A percentile compares a stretch with the other conserved stretches of the same genome.
These are phyloP conservation scores for Sophora flavescens DNA, from an alignment of 306 rosid species.

Conservation along the genomic window DNA sequence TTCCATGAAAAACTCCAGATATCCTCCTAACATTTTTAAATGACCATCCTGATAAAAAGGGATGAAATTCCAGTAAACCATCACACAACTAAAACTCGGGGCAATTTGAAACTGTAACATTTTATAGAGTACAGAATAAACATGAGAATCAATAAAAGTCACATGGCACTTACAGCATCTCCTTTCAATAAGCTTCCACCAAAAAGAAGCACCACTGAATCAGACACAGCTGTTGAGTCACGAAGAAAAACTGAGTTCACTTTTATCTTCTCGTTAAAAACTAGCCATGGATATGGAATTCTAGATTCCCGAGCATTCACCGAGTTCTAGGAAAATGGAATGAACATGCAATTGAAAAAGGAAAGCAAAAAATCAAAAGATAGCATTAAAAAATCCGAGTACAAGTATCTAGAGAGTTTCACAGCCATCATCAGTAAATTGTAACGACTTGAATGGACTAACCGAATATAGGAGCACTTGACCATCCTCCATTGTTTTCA, in stretches of 20 bases:
- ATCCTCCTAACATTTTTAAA: slow-evolving; percentile 94
- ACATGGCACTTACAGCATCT: slow-evolving; percentile 62
- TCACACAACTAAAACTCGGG: slow-evolving; percentile 27
- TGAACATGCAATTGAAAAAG: slow-evolving; percentile 37
- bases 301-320: slow-evolving; percentile 90
- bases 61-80: slow-evolving; percentile 19
- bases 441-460: slow-evolving; percentile 43
- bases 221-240: slow-evolving; percentile 94
- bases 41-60: slow-evolving; percentile 78
- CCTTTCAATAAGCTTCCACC: slow-evolving; percentile 88
- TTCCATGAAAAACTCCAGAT: slow-evolving; percentile 88
- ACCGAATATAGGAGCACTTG: slow-evolving; percentile 92
- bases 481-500: slow-evolving; percentile 99
- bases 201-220: slow-evolving; percentile 84
- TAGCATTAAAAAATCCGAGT: not conserved
- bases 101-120: slow-evolving; percentile 10
- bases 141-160: slow-evolving; percentile 3
- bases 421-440: slow-evolving; percentile 37
- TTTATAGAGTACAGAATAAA: not conserved
- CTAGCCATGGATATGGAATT: slow-evolving; percentile 96
- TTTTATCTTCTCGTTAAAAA: slow-evolving; percentile 95
- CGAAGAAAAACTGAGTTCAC: slow-evolving; percentile 97
- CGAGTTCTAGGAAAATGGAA: slow-evolving; percentile 73
- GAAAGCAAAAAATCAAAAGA: slow-evolving; percentile 37
- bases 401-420: slow-evolving; percentile 17